Base-by-base conservation (phyloP, 345 rosid genomes). In the Crucihimalaya himalaica region DNA sequence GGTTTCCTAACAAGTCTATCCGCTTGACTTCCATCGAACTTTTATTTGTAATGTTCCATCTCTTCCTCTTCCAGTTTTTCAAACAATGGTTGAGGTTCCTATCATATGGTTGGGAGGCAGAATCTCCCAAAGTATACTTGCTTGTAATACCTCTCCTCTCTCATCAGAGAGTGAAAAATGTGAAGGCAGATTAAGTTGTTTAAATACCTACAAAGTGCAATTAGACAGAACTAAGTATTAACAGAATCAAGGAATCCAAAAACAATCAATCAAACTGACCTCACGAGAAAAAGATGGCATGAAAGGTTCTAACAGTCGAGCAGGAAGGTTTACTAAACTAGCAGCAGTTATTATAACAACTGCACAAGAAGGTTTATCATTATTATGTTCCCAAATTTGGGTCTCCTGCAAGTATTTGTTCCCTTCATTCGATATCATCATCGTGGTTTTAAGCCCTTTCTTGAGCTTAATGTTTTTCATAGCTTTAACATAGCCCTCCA, bases 401-500 rank as follows among this genome's bases (percentile, higher is more conserved):
- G 84, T 82, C 71, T 83, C 98, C 83, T 91, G 96, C 77, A 94
- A 74, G 83, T 94, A 94, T 0, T 80, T 84, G 61, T 94, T 91
- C 73, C 97, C 98, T 81, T 87, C 96, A 56, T 78, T 82, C 23
- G 97, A 94, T 73, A 91, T 79, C 80, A 80, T 70, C 97, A 94
- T 94, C 10, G 95, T 93, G 64, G 51, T 80, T 76, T 81, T 87
- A 60, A 94, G 84, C 50, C 96, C 98, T 71, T 89, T 91, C 86
- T 94, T 91, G 63, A 94, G 80, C 75, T 94, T 89, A 52, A 94
- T 95, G 85, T 94, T 89, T 65, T 94, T 96, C 97, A 94, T 89
- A 61, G 85, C 84, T 76, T 89, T 88, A 66, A 87, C 42, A 77
- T 94, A 94, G 56, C 87, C 86, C 50, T 81, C 81, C 68, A 94